Evolutionary conservation across 495 filamentous ascomycete species (phyloP).

Genomic region (Talaromyces adpressus): DNA sequence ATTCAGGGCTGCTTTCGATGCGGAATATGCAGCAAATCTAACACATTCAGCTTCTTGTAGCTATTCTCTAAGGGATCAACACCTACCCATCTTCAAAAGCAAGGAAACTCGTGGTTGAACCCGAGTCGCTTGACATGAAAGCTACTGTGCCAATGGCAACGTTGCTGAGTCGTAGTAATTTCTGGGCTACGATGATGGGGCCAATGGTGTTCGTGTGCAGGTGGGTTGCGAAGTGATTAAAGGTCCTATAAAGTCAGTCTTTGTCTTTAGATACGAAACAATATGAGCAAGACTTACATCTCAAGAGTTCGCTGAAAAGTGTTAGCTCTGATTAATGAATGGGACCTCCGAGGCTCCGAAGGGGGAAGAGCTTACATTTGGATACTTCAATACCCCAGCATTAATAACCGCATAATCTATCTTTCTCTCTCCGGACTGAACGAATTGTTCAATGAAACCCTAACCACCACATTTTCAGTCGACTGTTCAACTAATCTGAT

Average conservation of each 20-base stretch:
- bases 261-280: background rate
- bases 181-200: slow-evolving; percentile 21
- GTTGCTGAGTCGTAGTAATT: slow-evolving; percentile 31
- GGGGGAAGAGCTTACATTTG: slow-evolving; percentile 32
- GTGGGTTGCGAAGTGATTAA: slow-evolving; percentile 5
- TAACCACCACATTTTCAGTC: background rate
- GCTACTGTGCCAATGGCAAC: slow-evolving; percentile 37
- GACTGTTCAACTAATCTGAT: background rate
- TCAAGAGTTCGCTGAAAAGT: slow-evolving; percentile 40
- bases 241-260: slow-evolving; percentile 6
- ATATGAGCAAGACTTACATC: slow-evolving; percentile 26
- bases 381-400: slow-evolving; percentile 52
- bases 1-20: slow-evolving; percentile 53
- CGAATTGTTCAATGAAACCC: slow-evolving; percentile 5
- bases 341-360: background rate
- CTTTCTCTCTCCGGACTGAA: background rate
- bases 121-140: slow-evolving; percentile 50
- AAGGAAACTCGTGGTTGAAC: slow-evolving; percentile 36
- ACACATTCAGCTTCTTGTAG: slow-evolving; percentile 8
- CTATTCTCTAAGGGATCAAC: background rate
- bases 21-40: slow-evolving; percentile 47
- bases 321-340: slow-evolving; percentile 9
- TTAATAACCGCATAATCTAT: slow-evolving; percentile 49
- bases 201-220: slow-evolving; percentile 6
- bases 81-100: slow-evolving; percentile 46